Percentiles rank a stretch among this genome's conserved stretches.
phyloP scores from a whole-genome alignment of 1,284 basidiomycete species.

The Fistulina hepatica region DNA sequence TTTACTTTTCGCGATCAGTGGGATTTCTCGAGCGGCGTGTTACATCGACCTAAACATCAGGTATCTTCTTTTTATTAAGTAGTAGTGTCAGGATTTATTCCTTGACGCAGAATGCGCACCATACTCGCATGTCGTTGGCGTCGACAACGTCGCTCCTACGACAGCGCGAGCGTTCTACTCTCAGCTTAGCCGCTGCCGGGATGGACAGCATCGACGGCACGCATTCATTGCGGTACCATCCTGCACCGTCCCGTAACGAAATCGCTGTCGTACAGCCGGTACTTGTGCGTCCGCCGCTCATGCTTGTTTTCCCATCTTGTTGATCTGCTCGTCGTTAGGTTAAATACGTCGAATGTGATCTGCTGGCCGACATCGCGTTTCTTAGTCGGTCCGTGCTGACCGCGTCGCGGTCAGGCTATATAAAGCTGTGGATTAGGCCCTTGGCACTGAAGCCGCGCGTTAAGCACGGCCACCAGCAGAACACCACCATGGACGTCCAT shows the following conservation, averaged over 20 bases:
- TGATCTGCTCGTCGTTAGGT: conserved; percentile 35
- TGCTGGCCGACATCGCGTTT: conserved; percentile 63
- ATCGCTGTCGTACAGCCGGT: conserved; percentile 88
- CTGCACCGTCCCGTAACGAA: conserved; percentile 81
- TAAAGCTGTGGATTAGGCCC: conserved; percentile 80
- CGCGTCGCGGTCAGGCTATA: conserved; percentile 56
- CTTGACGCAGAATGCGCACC: too few species aligned
- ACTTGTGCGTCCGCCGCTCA: conserved; percentile 42
- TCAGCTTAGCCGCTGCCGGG: conserved; percentile 37
- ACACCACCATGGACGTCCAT: conserved; percentile 17
- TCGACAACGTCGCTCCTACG: conserved; percentile 62
- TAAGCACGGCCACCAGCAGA: conserved; percentile 18
- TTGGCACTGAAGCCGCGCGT: conserved; percentile 33
- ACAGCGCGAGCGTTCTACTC: conserved; percentile 46
- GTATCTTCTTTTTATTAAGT: too few species aligned
- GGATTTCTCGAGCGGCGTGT: conserved; percentile 79
- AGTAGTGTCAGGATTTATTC: too few species aligned
- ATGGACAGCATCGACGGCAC: conserved; percentile 26
- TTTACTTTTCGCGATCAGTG: conserved; percentile 41
- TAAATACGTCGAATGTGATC: conserved; percentile 68
- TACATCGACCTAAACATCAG: conserved; percentile 66
- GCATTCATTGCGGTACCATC: conserved; percentile 56
- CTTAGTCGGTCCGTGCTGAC: conserved; percentile 69
- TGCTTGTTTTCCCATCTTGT: neutral
- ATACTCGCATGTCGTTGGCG: conserved; percentile 63